These are phyloP conservation scores for Flammula alnicola DNA, from an alignment of 1,284 basidiomycete genomes.

Conservation along the genomic window DNA sequence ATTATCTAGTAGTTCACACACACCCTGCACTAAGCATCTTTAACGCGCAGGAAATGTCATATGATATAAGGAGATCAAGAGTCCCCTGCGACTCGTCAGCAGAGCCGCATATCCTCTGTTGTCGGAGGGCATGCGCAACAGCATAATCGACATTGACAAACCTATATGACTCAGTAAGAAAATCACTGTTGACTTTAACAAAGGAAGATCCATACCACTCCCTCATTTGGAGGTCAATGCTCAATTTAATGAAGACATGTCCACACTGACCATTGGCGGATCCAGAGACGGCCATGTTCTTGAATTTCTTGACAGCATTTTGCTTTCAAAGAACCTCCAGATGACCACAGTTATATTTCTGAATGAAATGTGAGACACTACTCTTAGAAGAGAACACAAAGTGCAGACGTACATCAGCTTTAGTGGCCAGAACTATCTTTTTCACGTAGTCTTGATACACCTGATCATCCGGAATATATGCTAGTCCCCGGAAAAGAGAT, in stretches of 20 bases:
- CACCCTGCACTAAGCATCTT: too few relatives aligned
- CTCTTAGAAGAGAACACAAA: too few relatives aligned
- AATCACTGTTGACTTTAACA: too few relatives aligned
- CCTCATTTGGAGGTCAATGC: not conserved
- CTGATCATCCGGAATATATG: not conserved
- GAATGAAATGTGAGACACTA: too few relatives aligned
- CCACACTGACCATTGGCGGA: not conserved
- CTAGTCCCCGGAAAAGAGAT: not conserved
- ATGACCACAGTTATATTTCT: too few relatives aligned
- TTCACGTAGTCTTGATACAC: not conserved
- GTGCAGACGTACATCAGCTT: too few relatives aligned
- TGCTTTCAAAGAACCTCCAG: too few relatives aligned
- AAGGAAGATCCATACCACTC: not conserved
- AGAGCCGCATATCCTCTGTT: too few relatives aligned
- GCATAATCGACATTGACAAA: not conserved
- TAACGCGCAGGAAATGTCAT: not conserved
- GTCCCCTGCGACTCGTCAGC: too few relatives aligned
- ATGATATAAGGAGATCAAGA: not conserved
- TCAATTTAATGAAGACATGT: not conserved
- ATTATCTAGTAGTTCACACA: too few relatives aligned
- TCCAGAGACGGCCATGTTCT: not conserved
- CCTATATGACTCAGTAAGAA: not conserved
- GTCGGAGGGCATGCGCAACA: not conserved
- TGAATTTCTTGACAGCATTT: not conserved
- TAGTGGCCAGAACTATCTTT: not conserved